These are phyloP conservation scores for Botrytis paeoniae DNA, from an alignment of 2,329 filamentous ascomycete species.

Conservation along the genomic window DNA sequence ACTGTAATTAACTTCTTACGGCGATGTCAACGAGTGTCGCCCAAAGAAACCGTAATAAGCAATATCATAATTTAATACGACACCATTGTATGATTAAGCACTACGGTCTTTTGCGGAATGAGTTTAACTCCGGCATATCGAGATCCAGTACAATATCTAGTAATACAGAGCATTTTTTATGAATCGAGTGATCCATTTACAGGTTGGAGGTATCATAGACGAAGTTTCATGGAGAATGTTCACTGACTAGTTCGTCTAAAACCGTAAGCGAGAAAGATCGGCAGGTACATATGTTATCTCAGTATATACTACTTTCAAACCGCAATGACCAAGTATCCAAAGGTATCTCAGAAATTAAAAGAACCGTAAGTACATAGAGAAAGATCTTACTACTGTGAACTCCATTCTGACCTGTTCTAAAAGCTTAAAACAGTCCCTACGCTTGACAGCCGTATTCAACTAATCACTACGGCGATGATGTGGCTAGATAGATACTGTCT, in stretches of 20 bases:
- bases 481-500: not conserved
- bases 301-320: not conserved
- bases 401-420: not conserved
- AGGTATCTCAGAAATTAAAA: not conserved
- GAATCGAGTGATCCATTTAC: no score
- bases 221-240: not conserved
- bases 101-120: not conserved
- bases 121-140: not conserved
- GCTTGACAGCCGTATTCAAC: not conserved
- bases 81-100: not conserved
- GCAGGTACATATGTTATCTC: not conserved
- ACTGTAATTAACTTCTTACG: rapidly evolving
- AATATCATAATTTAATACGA: not conserved
- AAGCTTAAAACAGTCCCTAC: not conserved
- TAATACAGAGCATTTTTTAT: no score
- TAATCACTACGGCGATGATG: not conserved
- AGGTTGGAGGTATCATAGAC: rapidly evolving
- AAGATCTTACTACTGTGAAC: not conserved
- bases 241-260: not conserved
- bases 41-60: rapidly evolving
- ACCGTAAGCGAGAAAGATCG: not conserved
- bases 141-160: not conserved
- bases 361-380: not conserved
- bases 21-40: not conserved
- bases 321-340: not conserved